Base-by-base conservation (phyloP, 768 basidiomycete genomes). In the Macrolepiota albuminosa region DNA sequence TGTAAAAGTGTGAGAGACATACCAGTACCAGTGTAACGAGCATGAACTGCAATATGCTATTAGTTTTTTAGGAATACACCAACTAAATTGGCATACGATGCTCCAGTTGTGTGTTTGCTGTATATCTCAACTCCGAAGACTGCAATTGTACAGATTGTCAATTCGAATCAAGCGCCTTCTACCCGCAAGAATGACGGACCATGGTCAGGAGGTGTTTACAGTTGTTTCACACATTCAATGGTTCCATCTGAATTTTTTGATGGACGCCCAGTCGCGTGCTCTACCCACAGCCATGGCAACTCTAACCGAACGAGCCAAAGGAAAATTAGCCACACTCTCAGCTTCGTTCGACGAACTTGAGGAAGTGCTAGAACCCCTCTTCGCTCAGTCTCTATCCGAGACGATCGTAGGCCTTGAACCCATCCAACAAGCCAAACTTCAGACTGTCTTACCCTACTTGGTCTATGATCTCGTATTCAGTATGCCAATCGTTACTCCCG, bases 1-100 rank as follows among this genome's bases (percentile, higher is more conserved):
- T 16, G 21, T 39, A 31, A 60, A 58, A 43, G 49, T 37, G n/a
- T 45, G 42, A 37, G 10, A 24, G 51, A 60, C 86, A 49, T 64
- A 93, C 92, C 94, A 42, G 96, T 99, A 46, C 96, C 96, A 29
- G 93, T 94, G 71, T 97, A 97, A 58, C 95, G 84, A 66, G 95
- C 93, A 71, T 98, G 95, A 63, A 98, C 95, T 97, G 40, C 56
- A 63, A 58, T 60, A 62, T 62, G 65, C 51, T 61, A 49, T 67
- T 47, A 61, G 58, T 36, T 49, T 61, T 61, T 49, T 58, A 43
- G 63, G 57, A 43, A 61, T 63, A 47, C 37, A 26, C 37, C 58
- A 51, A 39, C 49, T 53, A 31, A 57, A 56, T 26, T 31, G 18
- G 82, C 93, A 73, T 68, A 96, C 95, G 77, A 74, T 97, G 95